Evolutionary conservation across 805 yeast species (phyloP).

Genomic region (Starmerella stellata): DNA sequence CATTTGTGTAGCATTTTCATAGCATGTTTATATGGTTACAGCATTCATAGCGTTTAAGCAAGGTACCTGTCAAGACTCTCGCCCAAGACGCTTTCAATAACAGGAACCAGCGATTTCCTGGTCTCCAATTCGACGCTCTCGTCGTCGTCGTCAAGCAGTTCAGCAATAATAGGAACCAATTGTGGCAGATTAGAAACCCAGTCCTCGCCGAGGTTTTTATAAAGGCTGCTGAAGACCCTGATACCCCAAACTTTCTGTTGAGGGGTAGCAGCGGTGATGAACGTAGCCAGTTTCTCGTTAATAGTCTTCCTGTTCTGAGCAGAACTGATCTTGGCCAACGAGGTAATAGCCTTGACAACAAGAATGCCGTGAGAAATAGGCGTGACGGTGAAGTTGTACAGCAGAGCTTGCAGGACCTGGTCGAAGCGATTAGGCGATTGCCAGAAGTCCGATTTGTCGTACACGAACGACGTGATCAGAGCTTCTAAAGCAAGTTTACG

Average conservation of each 20-base stretch:
- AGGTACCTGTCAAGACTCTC: constrained; percentile 60
- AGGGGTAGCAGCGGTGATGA: constrained; percentile 47
- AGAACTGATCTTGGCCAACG: constrained; percentile 47
- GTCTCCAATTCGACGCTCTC: constrained; percentile 86
- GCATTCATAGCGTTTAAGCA: too few species aligned
- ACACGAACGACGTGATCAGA: constrained; percentile 61
- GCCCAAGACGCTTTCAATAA: constrained; percentile 79
- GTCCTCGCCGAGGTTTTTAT: constrained; percentile 82
- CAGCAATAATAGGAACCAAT: constrained; percentile 88
- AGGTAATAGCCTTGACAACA: constrained; percentile 59
- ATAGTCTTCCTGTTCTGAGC: constrained; percentile 54
- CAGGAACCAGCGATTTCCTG: constrained; percentile 74
- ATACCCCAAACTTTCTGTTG: constrained; percentile 65
- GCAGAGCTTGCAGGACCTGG: constrained; percentile 40
- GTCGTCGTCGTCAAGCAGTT: constrained; percentile 84
- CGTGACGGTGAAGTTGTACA: constrained; percentile 40
- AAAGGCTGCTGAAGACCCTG: constrained; percentile 57
- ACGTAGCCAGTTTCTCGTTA: constrained; percentile 43
- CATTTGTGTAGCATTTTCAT: too few species aligned
- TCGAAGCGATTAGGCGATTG: constrained; percentile 71
- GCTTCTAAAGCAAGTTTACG: constrained; percentile 61
- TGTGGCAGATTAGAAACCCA: constrained; percentile 88
- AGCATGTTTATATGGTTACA: too few species aligned
- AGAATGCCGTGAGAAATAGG: constrained; percentile 64
- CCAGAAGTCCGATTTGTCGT: constrained; percentile 93